Conservation (phyloP, 106 monocot genomes). For the Dactylorhiza incarnata region DNA sequence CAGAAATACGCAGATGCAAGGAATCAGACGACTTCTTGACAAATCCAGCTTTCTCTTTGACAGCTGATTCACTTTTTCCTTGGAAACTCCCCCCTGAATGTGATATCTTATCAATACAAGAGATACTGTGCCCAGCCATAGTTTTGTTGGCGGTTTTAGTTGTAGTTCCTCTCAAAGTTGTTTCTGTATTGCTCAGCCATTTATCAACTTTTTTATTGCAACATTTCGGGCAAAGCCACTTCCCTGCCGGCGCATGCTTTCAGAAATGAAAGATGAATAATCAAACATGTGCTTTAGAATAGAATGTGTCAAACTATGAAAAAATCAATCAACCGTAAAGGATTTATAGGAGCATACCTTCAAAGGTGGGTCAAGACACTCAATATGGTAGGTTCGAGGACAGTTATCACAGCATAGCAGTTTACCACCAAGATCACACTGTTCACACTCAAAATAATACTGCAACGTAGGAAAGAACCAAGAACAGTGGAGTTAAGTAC, state of each 20-base stretch:
- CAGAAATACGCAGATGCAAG: slow-evolving; percentile 27
- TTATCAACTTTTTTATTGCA: slow-evolving; percentile 37
- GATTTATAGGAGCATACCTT: slow-evolving; percentile 37
- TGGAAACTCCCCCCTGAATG: slow-evolving; percentile 13
- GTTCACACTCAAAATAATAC: slow-evolving; percentile 84
- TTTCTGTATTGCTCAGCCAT: slow-evolving; percentile 21
- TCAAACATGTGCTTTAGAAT: neutral
- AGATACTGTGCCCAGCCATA: slow-evolving; percentile 19
- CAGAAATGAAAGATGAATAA: slow-evolving; percentile 5
- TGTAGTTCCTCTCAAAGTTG: slow-evolving; percentile 38
- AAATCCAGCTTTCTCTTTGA: slow-evolving; percentile 37
- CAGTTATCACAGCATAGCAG: slow-evolving; percentile 92
- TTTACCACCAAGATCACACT: slow-evolving; percentile 90
- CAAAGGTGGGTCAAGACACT: slow-evolving; percentile 85
- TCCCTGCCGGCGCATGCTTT: slow-evolving; percentile 74
- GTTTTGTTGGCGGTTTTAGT: slow-evolving; percentile 35
- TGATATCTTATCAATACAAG: slow-evolving; percentile 20
- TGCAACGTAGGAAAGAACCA: slow-evolving; percentile 25
- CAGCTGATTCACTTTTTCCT: slow-evolving; percentile 19
- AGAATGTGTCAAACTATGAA: neutral
- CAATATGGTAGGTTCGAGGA: slow-evolving; percentile 86
- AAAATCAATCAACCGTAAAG: neutral
- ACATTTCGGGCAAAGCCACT: slow-evolving; percentile 79
- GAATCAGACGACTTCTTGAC: slow-evolving; percentile 22
- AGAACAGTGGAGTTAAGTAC: neutral